Evolutionary conservation across 2,329 filamentous ascomycete species (phyloP).

Genomic region (Parastagonospora nodorum): DNA sequence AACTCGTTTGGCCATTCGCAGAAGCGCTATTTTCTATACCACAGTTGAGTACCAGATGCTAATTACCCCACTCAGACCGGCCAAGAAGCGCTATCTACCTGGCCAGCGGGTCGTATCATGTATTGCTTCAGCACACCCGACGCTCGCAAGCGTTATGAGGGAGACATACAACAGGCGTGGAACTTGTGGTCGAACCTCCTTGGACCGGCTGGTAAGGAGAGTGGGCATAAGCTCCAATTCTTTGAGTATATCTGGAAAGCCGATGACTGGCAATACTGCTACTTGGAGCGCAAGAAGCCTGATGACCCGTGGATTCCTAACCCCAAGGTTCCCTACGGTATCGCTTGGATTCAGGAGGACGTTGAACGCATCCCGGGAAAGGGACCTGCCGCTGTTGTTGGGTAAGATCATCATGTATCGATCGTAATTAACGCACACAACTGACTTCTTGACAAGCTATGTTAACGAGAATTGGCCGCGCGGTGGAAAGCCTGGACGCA

Average conservation of each 20-base stretch:
- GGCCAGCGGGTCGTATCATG: not conserved
- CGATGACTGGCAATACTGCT: slow-evolving; percentile 1
- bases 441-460: not conserved
- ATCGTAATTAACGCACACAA: too few relatives aligned
- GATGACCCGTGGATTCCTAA: not conserved
- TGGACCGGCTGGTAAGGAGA: not conserved
- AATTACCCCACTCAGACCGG: not conserved
- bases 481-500: not conserved
- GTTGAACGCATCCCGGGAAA: not conserved
- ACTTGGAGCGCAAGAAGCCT: not conserved
- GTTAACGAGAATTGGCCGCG: not conserved
- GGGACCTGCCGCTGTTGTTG: not conserved
- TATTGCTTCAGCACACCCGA: not conserved
- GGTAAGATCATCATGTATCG: not conserved
- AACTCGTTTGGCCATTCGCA: too few relatives aligned
- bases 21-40: not conserved
- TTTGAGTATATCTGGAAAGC: not conserved
- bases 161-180: not conserved
- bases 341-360: not conserved
- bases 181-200: not conserved
- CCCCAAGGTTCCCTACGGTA: not conserved
- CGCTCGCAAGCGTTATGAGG: not conserved
- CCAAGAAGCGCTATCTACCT: not conserved
- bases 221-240: not conserved
- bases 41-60: not conserved